phyloP scores from a whole-genome alignment of 139 green algal genomes.

The Haematococcus lacustris region DNA sequence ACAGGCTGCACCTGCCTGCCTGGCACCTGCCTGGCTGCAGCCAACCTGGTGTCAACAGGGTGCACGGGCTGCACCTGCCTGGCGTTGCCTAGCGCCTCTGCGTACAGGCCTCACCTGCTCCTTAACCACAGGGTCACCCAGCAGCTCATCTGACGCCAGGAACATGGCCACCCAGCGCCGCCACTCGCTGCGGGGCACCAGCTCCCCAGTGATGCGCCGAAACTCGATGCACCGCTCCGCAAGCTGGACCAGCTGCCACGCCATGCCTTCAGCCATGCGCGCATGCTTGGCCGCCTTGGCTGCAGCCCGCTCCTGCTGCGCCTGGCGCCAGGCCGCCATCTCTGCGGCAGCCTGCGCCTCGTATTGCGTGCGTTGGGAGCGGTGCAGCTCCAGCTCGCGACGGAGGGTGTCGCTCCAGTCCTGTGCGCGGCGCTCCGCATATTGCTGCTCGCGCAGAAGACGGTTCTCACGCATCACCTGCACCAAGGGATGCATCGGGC shows the following conservation, averaged over 20 bases:
- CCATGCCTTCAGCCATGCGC: slow-evolving; percentile 27
- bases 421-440: slow-evolving; percentile 44
- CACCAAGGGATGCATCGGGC: too few relatives aligned
- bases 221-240: slow-evolving; percentile 47
- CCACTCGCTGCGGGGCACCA: slow-evolving; percentile 47
- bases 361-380: slow-evolving; percentile 25
- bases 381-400: slow-evolving; percentile 48
- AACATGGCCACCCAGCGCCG: slow-evolving; percentile 57
- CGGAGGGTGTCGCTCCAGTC: slow-evolving; percentile 48
- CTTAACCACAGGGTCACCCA: slow-evolving; percentile 26
- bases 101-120: background rate
- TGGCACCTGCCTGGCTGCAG: too few relatives aligned
- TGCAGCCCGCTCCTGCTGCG: slow-evolving; percentile 29
- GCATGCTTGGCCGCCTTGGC: slow-evolving; percentile 30
- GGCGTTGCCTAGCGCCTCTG: too few relatives aligned
- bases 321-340: slow-evolving; percentile 35
- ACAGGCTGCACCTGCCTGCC: too few relatives aligned
- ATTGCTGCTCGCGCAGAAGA: slow-evolving; percentile 51
- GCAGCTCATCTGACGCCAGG: slow-evolving; percentile 25
- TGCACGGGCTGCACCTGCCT: too few relatives aligned
- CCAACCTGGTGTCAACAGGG: too few relatives aligned
- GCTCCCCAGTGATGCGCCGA: slow-evolving; percentile 34
- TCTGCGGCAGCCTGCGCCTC: slow-evolving; percentile 26
- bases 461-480: slow-evolving; percentile 56
- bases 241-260: slow-evolving; percentile 54